Percentiles rank a stretch among this genome's conserved stretches.
Evolutionary conservation across 2,329 filamentous ascomycete species (phyloP).

Genomic region (Epichloe typhina): DNA sequence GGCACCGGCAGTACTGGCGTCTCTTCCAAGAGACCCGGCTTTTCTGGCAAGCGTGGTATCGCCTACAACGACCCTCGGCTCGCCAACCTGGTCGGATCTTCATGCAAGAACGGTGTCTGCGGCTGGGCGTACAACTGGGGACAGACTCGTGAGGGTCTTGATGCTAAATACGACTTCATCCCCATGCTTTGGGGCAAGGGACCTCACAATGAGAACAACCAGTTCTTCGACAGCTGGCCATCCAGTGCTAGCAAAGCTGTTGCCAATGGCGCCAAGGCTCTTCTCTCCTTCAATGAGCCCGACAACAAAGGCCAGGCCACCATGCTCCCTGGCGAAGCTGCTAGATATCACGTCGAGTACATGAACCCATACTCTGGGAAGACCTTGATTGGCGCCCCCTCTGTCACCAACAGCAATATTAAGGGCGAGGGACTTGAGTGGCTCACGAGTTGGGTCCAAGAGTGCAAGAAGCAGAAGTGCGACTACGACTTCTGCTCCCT

Average conservation of each 20-base stretch:
- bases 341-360: conserved; percentile 36
- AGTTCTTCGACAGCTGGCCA: conserved; percentile 35
- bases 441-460: neutral
- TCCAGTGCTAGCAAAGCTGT: conserved; percentile 38
- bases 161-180: conserved; percentile 40
- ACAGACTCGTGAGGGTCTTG: conserved; percentile 27
- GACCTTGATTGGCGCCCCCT: conserved; percentile 40
- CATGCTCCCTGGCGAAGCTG: conserved; percentile 38
- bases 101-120: conserved; percentile 24
- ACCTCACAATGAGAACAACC: conserved; percentile 12
- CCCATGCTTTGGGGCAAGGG: conserved; percentile 51
- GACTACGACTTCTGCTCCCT: conserved; percentile 45
- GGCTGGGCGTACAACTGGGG: conserved; percentile 61
- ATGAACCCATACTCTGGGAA: conserved; percentile 42
- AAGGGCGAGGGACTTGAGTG: conserved; percentile 38
- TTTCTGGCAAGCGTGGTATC: conserved; percentile 47
- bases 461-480: conserved; percentile 23
- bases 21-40: conserved; percentile 6
- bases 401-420: conserved; percentile 46
- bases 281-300: conserved; percentile 62
- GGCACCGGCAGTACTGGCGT: conserved; percentile 2
- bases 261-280: conserved; percentile 35
- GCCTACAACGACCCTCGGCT: conserved; percentile 50
- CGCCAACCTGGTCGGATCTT: conserved; percentile 33
- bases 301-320: conserved; percentile 49